Conservation (phyloP, 2,329 filamentous ascomycete species). For the Scortechinia acanthostroma region DNA sequence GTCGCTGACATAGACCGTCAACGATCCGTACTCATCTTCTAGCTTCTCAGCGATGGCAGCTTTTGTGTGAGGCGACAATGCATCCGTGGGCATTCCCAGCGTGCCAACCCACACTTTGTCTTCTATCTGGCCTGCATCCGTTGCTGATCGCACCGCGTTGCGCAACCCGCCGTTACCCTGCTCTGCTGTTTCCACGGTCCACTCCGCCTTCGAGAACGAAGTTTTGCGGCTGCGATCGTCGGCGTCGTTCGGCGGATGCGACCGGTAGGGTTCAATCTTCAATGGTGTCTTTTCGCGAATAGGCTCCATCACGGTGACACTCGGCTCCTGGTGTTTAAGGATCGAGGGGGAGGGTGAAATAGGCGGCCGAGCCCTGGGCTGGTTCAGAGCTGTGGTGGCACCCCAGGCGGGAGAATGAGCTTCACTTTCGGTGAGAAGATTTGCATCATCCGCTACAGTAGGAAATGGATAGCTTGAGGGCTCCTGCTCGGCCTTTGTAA, state of each 20-base stretch:
- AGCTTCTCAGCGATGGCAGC: constrained; percentile 77
- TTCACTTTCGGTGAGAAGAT: not conserved
- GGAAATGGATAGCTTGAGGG: not conserved
- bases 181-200: constrained; percentile 76
- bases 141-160: constrained; percentile 77
- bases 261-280: constrained; percentile 17
- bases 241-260: constrained; percentile 16
- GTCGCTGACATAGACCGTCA: constrained; percentile 80
- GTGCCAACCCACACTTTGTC: constrained; percentile 89
- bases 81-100: constrained; percentile 88
- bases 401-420: not conserved
- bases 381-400: not conserved
- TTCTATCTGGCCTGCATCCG: constrained; percentile 58
- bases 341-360: constrained; percentile 10
- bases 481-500: not conserved
- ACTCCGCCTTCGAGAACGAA: constrained; percentile 71
- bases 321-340: constrained; percentile 8
- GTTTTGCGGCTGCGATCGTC: constrained; percentile 52
- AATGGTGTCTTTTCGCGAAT: constrained; percentile 9
- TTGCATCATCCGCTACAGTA: not conserved
- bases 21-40: constrained; percentile 72
- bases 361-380: constrained; percentile 4
- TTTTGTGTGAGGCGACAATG: constrained; percentile 68
- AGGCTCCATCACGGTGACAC: constrained; percentile 4
- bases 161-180: constrained; percentile 88